Evolutionary conservation across 1,284 basidiomycete species (phyloP).

Genomic region (Sanghuangporus sanghuang): DNA sequence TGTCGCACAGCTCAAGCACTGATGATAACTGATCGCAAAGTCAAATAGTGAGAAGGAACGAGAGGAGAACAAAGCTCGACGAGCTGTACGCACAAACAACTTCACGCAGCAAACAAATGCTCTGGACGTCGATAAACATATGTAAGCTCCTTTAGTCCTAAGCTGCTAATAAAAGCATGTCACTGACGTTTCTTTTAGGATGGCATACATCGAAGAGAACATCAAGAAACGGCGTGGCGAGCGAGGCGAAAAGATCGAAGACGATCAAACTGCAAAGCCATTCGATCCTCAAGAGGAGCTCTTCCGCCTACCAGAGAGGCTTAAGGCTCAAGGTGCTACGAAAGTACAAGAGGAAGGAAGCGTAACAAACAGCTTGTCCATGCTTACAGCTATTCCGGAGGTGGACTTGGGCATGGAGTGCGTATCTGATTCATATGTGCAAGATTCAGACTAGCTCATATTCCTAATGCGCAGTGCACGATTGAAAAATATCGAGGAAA

Average conservation of each 20-base stretch:
- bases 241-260: constrained; percentile 40
- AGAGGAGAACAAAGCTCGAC: constrained; percentile 62
- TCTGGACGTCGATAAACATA: constrained; percentile 96
- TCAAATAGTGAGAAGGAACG: constrained; percentile 51
- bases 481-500: constrained; percentile 93
- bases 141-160: constrained; percentile 52
- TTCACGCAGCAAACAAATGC: constrained; percentile 97
- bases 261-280: constrained; percentile 32
- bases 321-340: constrained; percentile 41
- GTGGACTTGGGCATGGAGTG: constrained; percentile 98
- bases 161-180: background rate
- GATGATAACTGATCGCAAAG: constrained; percentile 5
- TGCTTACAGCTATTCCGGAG: constrained; percentile 96
- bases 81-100: constrained; percentile 81
- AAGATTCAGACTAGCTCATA: background rate
- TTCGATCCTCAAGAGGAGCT: constrained; percentile 79
- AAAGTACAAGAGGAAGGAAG: constrained; percentile 76
- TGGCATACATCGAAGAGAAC: constrained; percentile 96
- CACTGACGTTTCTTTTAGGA: constrained; percentile 48
- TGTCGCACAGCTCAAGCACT: background rate
- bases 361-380: constrained; percentile 86
- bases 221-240: constrained; percentile 72
- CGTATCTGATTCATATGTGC: constrained; percentile 29
- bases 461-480: constrained; percentile 54
- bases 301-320: constrained; percentile 72